These are phyloP conservation scores for Gilbertella persicaria DNA, from an alignment of 371 early-diverging fungal genomes.

Conservation along the genomic window DNA sequence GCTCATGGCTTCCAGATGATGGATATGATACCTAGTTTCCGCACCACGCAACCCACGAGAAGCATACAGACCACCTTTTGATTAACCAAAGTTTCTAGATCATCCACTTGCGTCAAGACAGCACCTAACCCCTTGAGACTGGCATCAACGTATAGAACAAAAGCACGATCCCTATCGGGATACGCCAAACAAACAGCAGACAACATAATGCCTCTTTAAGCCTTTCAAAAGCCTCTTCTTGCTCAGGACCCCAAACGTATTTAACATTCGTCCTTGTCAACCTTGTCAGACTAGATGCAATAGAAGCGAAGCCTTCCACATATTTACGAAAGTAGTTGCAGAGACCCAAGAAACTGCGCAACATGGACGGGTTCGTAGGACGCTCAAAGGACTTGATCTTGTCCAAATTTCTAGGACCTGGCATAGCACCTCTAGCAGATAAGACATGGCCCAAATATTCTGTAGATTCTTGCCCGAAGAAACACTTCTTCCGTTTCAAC, in stretches of 20 bases:
- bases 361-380: constrained; percentile 16
- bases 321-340: constrained; percentile 36
- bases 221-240: constrained; percentile 23
- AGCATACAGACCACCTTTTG: constrained; percentile 23
- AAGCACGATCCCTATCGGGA: constrained; percentile 23
- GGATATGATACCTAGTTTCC: constrained; percentile 11
- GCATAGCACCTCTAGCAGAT: neutral
- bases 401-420: neutral
- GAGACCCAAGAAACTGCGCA: constrained; percentile 31
- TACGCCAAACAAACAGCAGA: constrained; percentile 22
- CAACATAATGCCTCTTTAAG: constrained; percentile 14
- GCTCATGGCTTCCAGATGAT: constrained; percentile 16
- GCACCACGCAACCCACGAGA: constrained; percentile 11
- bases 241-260: constrained; percentile 20
- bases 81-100: constrained; percentile 22
- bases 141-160: constrained; percentile 39
- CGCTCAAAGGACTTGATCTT: neutral
- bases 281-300: constrained; percentile 11
- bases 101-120: constrained; percentile 28
- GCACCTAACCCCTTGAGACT: constrained; percentile 32
- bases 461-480: neutral
- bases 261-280: constrained; percentile 4
- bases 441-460: neutral
- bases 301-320: constrained; percentile 21
- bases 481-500: constrained; percentile 27